Evolutionary conservation across 1,284 basidiomycete genomes (phyloP), one percentile per base, ranked within the genome.

Genomic region (Salmacisia buchloeana): DNA sequence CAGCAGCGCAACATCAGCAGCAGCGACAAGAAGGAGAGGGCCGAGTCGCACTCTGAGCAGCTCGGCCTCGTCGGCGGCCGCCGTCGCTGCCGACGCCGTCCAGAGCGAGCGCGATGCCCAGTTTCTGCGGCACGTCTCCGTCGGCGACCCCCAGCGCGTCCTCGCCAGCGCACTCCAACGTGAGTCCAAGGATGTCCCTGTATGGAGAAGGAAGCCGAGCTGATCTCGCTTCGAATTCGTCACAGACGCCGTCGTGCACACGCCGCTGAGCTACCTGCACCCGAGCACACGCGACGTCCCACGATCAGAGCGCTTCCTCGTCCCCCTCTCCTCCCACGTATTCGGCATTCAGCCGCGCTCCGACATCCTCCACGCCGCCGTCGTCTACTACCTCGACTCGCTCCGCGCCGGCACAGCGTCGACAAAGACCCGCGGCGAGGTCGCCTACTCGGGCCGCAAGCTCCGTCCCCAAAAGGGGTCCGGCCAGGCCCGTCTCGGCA

Each of bases 341-440:
- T 99, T 98, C 81, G 84, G 86, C 70, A 66, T 68, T n/a, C 89
- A 90, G 34, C 86, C 94, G 46, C 89, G 94, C 59, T 86, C 87
- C 23, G 93, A 97, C 78, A 90, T 98, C 66, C 86, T 98, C 10
- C 94, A 98, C 81, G 85, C 92, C 62, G 94, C 93, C 74, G 89
- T 93, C 41, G 87, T 91, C 9, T 92, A 96, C 78, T 87, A 96
- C 80, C 87, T 90, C 33, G 91, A 96, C 72, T 86, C 87, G 6
- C 85, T 93, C 45, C 89, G 94, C 35, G 88, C 91, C 81, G 94
- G 92, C 49, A 88, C 89, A n/a, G 91, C 90, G 5, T 88, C 84
- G 70, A 97, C 93, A 31, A 97, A 97, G 82, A 92, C 89, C 38
- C 88, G 96, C 62, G 87, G 86, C 31, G 92, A 97, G 78, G 92